Evolutionary conservation across 352 stramenopile genomes (phyloP).

Genomic region (Thalassiosira livingstoniorum): DNA sequence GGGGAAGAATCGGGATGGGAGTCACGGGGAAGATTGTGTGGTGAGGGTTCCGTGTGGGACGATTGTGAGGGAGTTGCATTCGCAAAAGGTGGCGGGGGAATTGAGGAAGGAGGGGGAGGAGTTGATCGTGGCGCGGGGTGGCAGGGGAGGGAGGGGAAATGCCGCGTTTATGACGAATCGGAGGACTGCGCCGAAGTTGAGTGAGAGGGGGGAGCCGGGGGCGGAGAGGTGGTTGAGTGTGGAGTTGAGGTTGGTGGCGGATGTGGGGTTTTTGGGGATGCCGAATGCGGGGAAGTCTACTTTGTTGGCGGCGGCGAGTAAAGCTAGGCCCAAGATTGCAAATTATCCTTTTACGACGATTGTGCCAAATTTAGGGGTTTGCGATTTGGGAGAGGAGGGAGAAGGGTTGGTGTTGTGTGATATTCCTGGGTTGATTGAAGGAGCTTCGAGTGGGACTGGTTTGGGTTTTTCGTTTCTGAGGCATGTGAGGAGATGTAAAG

Average conservation of each 20-base stretch:
- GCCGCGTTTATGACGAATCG: constrained; percentile 87
- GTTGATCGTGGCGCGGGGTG: constrained; percentile 86
- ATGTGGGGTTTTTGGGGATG: constrained; percentile 98
- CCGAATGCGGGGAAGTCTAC: constrained; percentile 99
- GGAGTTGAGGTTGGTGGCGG: constrained; percentile 98
- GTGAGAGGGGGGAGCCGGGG: constrained; percentile 90
- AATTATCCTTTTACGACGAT: constrained; percentile 99
- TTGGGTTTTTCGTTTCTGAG: constrained; percentile 98
- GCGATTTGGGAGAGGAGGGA: constrained; percentile 78
- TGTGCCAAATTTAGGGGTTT: constrained; percentile 96
- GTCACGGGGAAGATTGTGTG: constrained; percentile 66
- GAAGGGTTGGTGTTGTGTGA: constrained; percentile 88
- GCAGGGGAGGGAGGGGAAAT: constrained; percentile 87
- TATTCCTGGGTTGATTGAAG: constrained; percentile 92
- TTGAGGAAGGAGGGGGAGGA: constrained; percentile 78
- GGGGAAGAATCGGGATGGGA: constrained; percentile 85
- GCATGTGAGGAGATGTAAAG: constrained; percentile 98
- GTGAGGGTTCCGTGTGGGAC: constrained; percentile 87
- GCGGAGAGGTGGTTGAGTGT: constrained; percentile 94
- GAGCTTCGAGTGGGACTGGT: constrained; percentile 94
- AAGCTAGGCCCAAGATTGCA: constrained; percentile 95
- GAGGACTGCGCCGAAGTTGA: constrained; percentile 79
- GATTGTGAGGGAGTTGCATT: constrained; percentile 85
- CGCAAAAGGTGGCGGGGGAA: constrained; percentile 85
- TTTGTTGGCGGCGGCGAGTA: constrained; percentile 92